Evolutionary conservation across 768 basidiomycete genomes (phyloP).

Genomic region (Kwoniella sp.): DNA sequence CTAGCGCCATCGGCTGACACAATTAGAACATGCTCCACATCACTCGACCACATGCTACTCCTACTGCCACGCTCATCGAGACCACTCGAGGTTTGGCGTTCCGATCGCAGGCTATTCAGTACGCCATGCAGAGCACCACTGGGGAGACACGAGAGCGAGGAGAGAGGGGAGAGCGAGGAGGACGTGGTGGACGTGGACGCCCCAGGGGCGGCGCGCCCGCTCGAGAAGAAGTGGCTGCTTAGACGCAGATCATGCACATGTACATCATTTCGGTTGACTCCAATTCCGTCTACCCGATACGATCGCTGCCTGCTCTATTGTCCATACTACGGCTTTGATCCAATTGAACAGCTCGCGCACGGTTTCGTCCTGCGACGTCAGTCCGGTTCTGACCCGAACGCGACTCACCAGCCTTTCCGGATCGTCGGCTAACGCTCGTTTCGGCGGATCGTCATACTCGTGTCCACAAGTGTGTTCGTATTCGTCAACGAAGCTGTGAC

Average conservation of each 20-base stretch:
- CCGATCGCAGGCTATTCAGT: constrained; percentile 82
- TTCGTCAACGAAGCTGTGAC: constrained; percentile 20
- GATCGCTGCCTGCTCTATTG: constrained; percentile 47
- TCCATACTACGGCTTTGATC: constrained; percentile 50
- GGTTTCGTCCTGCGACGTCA: constrained; percentile 35
- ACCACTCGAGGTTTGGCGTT: constrained; percentile 88
- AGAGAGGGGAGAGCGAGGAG: constrained; percentile 20
- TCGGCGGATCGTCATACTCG: constrained; percentile 15
- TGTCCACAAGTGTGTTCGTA: constrained; percentile 12
- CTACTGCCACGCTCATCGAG: constrained; percentile 91
- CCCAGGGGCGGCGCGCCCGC: constrained; percentile 14
- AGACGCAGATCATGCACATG: constrained; percentile 10
- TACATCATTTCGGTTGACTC: constrained; percentile 13
- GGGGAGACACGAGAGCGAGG: constrained; percentile 22
- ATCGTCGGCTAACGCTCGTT: constrained; percentile 29
- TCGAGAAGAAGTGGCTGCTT: constrained; percentile 15
- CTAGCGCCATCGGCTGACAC: not conserved
- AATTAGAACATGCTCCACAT: constrained; percentile 90
- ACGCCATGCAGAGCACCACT: constrained; percentile 58
- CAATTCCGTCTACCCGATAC: constrained; percentile 32
- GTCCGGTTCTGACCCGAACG: not conserved
- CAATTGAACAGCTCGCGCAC: constrained; percentile 48
- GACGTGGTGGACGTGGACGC: constrained; percentile 25
- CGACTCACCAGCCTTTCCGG: constrained; percentile 42
- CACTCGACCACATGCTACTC: constrained; percentile 77